Conservation (phyloP, 1,284 basidiomycete genomes). For the Trichosporon inkin region DNA sequence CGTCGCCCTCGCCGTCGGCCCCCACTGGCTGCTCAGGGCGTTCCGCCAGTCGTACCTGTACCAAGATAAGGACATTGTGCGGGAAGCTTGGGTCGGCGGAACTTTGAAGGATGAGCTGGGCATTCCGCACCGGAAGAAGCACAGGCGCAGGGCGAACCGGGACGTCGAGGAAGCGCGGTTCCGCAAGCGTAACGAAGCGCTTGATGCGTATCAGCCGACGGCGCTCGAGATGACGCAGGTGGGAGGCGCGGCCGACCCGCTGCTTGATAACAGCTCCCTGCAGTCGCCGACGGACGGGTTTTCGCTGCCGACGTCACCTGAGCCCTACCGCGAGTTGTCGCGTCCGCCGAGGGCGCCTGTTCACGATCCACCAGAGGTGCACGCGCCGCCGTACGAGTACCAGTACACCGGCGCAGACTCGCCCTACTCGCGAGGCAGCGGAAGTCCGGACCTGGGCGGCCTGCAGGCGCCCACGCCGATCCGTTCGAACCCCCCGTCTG, state of each 20-base stretch:
- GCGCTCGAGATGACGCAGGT: slow-evolving; percentile 2
- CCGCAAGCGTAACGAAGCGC: background rate
- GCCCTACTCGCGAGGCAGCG: background rate
- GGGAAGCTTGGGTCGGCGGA: slow-evolving; percentile 81
- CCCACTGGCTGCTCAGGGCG: slow-evolving; percentile 35
- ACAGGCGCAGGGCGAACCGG: slow-evolving; percentile 4
- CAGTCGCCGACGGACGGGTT: background rate
- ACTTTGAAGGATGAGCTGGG: slow-evolving; percentile 79
- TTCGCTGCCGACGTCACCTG: background rate
- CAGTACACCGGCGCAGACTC: background rate
- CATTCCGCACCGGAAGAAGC: slow-evolving; percentile 50
- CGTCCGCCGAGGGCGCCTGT: background rate
- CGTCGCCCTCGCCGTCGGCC: slow-evolving; percentile 66
- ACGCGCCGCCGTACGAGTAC: background rate
- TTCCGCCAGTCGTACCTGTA: slow-evolving; percentile 36
- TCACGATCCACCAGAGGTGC: background rate
- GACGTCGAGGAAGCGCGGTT: slow-evolving; percentile 7
- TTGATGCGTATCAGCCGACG: background rate
- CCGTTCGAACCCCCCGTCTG: background rate
- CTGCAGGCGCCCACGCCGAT: background rate
- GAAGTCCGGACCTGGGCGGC: background rate
- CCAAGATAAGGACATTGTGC: slow-evolving; percentile 64
- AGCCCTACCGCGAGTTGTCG: background rate
- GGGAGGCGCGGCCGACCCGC: background rate
- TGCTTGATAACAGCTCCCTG: background rate